These are phyloP conservation scores for Crepidotus variabilis DNA, from an alignment of 768 basidiomycete species.

Conservation along the genomic window DNA sequence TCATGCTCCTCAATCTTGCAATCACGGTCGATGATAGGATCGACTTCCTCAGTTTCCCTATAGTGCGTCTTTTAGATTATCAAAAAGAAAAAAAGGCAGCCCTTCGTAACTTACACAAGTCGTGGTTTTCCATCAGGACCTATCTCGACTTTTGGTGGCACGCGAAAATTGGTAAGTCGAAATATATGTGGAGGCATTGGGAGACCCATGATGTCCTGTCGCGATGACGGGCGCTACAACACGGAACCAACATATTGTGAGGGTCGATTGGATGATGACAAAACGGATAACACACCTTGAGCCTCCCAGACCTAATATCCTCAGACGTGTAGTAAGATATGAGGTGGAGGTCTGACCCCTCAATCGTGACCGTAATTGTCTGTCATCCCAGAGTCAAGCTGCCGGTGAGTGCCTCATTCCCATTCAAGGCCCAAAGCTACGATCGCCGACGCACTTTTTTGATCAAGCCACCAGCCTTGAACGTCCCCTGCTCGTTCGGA, in stretches of 20 bases:
- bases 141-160: slow-evolving; percentile 76
- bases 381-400: slow-evolving; percentile 20
- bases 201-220: slow-evolving; percentile 68
- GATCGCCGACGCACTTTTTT: slow-evolving; percentile 56
- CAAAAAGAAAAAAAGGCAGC: slow-evolving; percentile 11
- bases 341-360: slow-evolving; percentile 77
- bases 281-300: slow-evolving; percentile 38
- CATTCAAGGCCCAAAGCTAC: background rate
- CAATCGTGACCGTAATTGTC: slow-evolving; percentile 84
- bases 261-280: background rate
- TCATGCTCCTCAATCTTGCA: slow-evolving; percentile 45
- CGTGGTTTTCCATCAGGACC: slow-evolving; percentile 65
- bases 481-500: slow-evolving; percentile 49
- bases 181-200: slow-evolving; percentile 77
- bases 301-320: slow-evolving; percentile 65
- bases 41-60: slow-evolving; percentile 42
- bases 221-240: slow-evolving; percentile 56
- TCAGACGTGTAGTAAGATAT: slow-evolving; percentile 83
- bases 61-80: background rate
- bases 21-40: slow-evolving; percentile 27
- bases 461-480: slow-evolving; percentile 71
- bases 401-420: background rate
- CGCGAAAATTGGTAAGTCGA: slow-evolving; percentile 75
- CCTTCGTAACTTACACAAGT: slow-evolving; percentile 50
- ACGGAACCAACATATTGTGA: background rate